These are phyloP conservation scores for Theobroma cacao DNA, from an alignment of 345 rosid genomes.

Conservation along the genomic window DNA sequence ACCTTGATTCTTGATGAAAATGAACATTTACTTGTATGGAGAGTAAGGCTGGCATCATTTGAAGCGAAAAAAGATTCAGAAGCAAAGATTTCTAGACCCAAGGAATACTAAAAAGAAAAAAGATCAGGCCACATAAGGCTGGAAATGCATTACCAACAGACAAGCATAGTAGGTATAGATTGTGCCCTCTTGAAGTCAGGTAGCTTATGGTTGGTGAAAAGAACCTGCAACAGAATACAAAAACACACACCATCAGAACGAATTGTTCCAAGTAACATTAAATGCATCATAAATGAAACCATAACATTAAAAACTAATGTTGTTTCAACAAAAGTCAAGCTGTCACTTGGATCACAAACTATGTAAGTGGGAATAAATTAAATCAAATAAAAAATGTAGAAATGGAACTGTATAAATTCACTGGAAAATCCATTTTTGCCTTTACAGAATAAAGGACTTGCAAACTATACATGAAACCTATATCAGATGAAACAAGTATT, in stretches of 20 bases:
- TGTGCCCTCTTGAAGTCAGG: slow-evolving; percentile 60
- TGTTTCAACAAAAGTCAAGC: not conserved
- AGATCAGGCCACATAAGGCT: not conserved
- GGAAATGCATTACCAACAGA: slow-evolving; percentile 57
- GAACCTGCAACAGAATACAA: slow-evolving; percentile 49
- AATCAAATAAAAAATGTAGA: not conserved
- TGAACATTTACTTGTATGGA: not conserved
- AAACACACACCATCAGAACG: not conserved
- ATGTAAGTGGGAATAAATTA: not conserved
- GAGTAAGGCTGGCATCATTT: not conserved
- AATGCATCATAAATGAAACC: not conserved
- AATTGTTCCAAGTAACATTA: slow-evolving; percentile 2
- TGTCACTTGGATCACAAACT: not conserved
- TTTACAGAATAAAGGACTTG: not conserved
- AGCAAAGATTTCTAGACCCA: not conserved
- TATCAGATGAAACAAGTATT: not conserved
- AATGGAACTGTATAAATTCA: not conserved
- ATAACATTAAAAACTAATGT: not conserved
- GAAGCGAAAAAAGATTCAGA: not conserved
- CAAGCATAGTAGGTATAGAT: slow-evolving; percentile 66
- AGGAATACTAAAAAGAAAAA: not conserved
- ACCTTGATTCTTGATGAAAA: not conserved
- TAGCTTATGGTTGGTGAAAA: slow-evolving; percentile 82
- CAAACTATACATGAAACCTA: not conserved
- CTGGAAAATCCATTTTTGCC: not conserved